A percentile compares a stretch with the other conserved stretches of the same genome.
Conservation (phyloP, 1,139 yeast genomes). For the Diutina catenulata region DNA sequence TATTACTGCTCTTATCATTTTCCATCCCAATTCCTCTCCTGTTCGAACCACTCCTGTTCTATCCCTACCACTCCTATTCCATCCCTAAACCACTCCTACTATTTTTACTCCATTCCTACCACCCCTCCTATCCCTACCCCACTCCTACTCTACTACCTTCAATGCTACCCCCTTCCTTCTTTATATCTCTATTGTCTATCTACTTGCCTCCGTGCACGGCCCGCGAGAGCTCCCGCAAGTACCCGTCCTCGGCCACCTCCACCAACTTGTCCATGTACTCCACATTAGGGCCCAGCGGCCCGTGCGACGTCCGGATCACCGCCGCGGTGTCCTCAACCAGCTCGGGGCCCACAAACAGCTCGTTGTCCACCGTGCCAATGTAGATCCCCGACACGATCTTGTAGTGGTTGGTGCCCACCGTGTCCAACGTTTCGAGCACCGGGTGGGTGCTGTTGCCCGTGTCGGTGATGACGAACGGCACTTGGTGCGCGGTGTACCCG, state of each 20-base stretch:
- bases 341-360: slow-evolving; percentile 80
- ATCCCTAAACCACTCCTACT: no score
- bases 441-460: background rate
- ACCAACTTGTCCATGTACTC: slow-evolving; percentile 2
- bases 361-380: slow-evolving; percentile 74
- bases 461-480: slow-evolving; percentile 42
- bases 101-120: no score
- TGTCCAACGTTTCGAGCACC: slow-evolving; percentile 11
- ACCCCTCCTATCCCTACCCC: no score
- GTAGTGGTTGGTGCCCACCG: slow-evolving; percentile 8
- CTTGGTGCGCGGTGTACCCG: slow-evolving; percentile 68
- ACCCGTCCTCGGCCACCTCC: background rate
- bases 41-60: no score
- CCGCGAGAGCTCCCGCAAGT: background rate
- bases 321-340: slow-evolving; percentile 42
- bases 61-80: no score
- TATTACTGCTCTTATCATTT: no score
- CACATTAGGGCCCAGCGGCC: slow-evolving; percentile 59
- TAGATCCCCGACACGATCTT: slow-evolving; percentile 54
- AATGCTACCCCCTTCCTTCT: no score
- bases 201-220: no score
- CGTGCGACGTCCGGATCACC: slow-evolving; percentile 43
- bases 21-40: no score
- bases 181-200: no score
- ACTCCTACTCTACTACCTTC: no score